Base-by-base conservation (phyloP, 192 early-diverging fungal genomes). In the Coemansia sp. region DNA sequence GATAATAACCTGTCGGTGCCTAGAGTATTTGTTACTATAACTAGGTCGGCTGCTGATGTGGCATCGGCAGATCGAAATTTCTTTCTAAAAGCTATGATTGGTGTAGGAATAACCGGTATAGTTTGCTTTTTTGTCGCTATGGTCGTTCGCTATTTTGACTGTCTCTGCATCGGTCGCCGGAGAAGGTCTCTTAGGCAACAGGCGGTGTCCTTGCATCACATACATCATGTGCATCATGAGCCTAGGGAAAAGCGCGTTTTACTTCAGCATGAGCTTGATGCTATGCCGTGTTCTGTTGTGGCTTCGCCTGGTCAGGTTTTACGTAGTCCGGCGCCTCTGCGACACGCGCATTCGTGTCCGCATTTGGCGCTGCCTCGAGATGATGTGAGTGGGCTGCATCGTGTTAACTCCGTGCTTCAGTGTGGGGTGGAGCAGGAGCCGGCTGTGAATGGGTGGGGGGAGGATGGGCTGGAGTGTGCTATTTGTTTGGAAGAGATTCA, bases 11-110 rank as follows among this genome's bases (percentile, higher is more conserved):
- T 10, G 52, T 11, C 25, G 18, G 6, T 13, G 14, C 62, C 66
- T 0, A 38, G 73, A 3, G 73, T 64, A 0, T 68, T 75, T 6
- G 68, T 81, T 7, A 66, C 72, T 2, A 76, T 81, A 8, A 65
- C 69, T 31, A 45, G 73, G 45, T 75, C 73, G 1, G 62, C 73
- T 0, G 69, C 69, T 0, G 73, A 81, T 16, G 71, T 79, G 6
- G 73, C 73, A 0, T 47, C 66, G 20, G 65, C 73, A 0, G 73
- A 81, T 56, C 69, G 78, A 18, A 81, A 76, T 38, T 81, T 81
- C 52, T 81, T 81, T 48, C 61, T 81, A 12, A 81, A 81, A 41
- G 78, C 78, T 0, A 81, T 81, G 78, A 65, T 81, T 18, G 72
- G 78, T 1, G 73, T 81, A 1, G 78, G 78, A 5, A 76, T 81